Evolutionary conservation across 2,329 filamentous ascomycete genomes (phyloP).

Genomic region (Xylariomycetidae sp.): DNA sequence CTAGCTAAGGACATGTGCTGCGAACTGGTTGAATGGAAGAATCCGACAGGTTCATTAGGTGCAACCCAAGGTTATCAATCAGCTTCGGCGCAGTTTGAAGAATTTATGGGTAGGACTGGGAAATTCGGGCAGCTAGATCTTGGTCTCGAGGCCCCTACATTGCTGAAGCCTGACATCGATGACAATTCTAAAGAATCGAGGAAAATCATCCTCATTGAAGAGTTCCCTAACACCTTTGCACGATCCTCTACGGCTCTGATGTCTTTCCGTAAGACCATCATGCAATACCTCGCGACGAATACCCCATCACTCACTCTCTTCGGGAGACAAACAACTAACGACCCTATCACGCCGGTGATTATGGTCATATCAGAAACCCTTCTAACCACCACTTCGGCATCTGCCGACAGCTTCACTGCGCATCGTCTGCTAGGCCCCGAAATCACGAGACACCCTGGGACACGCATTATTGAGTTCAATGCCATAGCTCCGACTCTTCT

Average conservation of each 20-base stretch:
- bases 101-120: constrained; percentile 79
- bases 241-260: constrained; percentile 59
- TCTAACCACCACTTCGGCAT: constrained; percentile 76
- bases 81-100: constrained; percentile 77
- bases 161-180: constrained; percentile 3
- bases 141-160: constrained; percentile 20
- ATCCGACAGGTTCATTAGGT: constrained; percentile 61
- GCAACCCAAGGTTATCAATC: constrained; percentile 62
- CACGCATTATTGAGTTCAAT: constrained; percentile 86
- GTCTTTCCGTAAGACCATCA: constrained; percentile 70
- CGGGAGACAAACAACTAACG: constrained; percentile 35
- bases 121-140: constrained; percentile 69
- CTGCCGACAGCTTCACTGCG: constrained; percentile 87
- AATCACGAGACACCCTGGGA: constrained; percentile 74
- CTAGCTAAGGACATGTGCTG: constrained; percentile 73
- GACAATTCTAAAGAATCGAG: constrained; percentile 23
- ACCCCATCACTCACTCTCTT: constrained; percentile 51
- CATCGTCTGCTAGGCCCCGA: constrained; percentile 85
- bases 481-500: constrained; percentile 82
- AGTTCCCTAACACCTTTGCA: constrained; percentile 74
- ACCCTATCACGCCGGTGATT: constrained; percentile 66
- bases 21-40: constrained; percentile 85
- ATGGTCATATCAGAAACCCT: constrained; percentile 91
- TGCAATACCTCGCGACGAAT: constrained; percentile 69
- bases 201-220: constrained; percentile 70